These are phyloP conservation scores for Ceriops decandra DNA, from an alignment of 345 rosid genomes.

Conservation along the genomic window DNA sequence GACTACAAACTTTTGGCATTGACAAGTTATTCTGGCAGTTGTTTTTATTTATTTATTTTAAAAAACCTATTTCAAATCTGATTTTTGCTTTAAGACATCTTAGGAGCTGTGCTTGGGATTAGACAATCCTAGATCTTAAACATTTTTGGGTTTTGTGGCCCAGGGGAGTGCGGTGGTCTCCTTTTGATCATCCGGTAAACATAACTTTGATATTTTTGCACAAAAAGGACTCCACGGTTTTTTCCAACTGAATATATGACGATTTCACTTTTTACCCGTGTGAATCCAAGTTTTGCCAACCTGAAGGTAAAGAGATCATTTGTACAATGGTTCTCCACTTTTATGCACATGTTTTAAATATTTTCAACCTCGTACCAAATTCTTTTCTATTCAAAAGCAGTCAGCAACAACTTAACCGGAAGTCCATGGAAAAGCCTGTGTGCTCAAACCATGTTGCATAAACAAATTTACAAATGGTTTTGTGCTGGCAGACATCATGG, in stretches of 20 bases:
- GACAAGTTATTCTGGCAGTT: background rate
- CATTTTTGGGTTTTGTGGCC: no score
- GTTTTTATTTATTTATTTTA: no score
- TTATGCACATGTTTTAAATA: background rate
- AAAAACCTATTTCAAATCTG: no score
- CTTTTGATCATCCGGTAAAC: background rate
- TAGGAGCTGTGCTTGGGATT: no score
- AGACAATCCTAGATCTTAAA: no score
- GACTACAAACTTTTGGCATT: background rate
- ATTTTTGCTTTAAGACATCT: no score
- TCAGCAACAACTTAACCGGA: background rate
- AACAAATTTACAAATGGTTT: background rate
- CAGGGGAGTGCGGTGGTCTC: background rate
- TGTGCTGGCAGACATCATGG: background rate
- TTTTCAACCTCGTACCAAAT: background rate
- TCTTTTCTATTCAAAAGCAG: background rate
- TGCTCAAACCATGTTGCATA: background rate
- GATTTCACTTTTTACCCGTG: background rate
- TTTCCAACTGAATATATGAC: background rate
- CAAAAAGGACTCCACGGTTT: background rate
- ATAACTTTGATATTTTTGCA: constrained; percentile 4
- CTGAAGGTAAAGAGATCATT: background rate
- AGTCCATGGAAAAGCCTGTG: background rate
- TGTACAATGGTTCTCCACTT: background rate
- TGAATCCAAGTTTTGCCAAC: constrained; percentile 7